Evolutionary conservation across 2,329 filamentous ascomycete species (phyloP), one percentile per base, ranked within the genome.

Genomic region (Fusarium protoensiforme): DNA sequence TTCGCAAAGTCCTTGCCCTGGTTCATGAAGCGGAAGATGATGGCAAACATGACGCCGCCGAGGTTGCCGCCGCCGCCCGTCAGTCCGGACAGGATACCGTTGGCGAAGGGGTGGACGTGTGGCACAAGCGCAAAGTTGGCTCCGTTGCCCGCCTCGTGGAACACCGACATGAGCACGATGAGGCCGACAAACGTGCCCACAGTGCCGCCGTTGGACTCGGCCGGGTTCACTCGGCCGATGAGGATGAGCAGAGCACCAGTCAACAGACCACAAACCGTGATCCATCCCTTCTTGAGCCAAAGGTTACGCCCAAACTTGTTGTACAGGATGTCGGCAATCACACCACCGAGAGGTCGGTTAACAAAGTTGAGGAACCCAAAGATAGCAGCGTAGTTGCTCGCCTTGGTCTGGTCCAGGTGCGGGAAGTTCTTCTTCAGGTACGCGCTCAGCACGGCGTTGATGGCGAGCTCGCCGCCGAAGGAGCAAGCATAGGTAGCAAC

Each of bases 111-210:
- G 81, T 95, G 93, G 2, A 97, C 92, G 79, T 98, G 95, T 5
- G 95, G 94, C 27, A 98, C 92, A 7, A 98, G 87, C 0, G 94
- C 90, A 82, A 96, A 98, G 83, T 94, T 96, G 43, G 94, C 91
- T 1, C 95, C 95, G 79, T 98, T 98, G 46, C 91, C 92, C 2
- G 93, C 94, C 81, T 97, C 94, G 48, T 95, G 83, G 84, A 97
- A 97, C 80, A 97, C 87, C 1, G 93, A 94, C 84, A 95, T 88
- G 11, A 94, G 88, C 2, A 92, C 91, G 10, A 97, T 85, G 7
- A 98, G 89, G 1, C 93, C 94, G 64, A 96, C 91, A 87, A 97
- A 92, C 4, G 89, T 90, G 8, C 87, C 83, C 16, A 82, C 76
- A 43, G 53, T 69, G 43, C 70, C 64, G 18, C 78, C 79, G 56